Base-by-base conservation (phyloP, 2,329 filamentous ascomycete genomes). In the Monosporascus sp. region DNA sequence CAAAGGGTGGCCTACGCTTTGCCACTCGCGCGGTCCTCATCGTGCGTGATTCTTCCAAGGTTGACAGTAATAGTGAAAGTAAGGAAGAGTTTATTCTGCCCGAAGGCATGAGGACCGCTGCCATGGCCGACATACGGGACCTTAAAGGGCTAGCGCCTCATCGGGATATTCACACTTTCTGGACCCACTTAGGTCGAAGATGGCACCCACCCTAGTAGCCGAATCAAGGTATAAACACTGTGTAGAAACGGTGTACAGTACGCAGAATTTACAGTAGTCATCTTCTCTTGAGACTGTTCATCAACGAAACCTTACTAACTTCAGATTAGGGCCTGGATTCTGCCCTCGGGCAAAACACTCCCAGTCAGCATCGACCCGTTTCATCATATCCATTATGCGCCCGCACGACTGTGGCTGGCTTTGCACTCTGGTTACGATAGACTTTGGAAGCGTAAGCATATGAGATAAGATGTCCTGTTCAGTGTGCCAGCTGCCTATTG, bases 151-250 rank as follows among this genome's bases (percentile, higher is more conserved):
- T 31, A 46, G 24, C 38, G 47, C 27, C 41, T 46, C 46, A 31
- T 55, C 53, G 53, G 53, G 47, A 53, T 47, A 53, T 55, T 52
- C 47, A 55, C 53, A 55, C 53, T 48, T 50, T 20, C 17, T 39
- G 20, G 50, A 47, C 44, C 51, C 53, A 50, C 53, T 44, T 20
- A 27, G n/a, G 11, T 39, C 18, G 25, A 24, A 27, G 11, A 27
- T 18, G 25, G 46, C 5, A 18, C 11, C 7, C 22, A 8, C 17
- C n/a, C 24, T 22, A 46, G 43, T 15, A n/a, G 43, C 5, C 14
- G 24, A 27, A 22, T 3, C 24, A 25, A 22, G 15, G 43, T 25
- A 22, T 46, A 15, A 15, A 22, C 18, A 22, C 43, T 2, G 18
- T 46, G 8, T 22, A n/a, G 18, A 46, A 46, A 46, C 14, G 14